Evolutionary conservation across 78 protist species (phyloP).

Genomic region (Dictyostelium brefeldianum): DNA sequence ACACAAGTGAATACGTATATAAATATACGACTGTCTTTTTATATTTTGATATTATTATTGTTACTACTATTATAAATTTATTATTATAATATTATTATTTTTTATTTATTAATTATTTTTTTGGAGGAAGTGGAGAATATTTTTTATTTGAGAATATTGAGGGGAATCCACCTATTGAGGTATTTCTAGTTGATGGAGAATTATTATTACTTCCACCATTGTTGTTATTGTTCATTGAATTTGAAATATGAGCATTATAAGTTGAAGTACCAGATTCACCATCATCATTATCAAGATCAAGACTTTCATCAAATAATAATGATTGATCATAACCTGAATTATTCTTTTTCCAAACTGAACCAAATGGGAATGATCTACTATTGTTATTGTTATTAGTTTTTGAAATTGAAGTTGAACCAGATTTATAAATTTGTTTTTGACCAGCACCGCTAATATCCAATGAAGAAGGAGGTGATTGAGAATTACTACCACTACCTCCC

Average conservation of each 20-base stretch:
- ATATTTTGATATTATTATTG: no score
- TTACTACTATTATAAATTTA: no score
- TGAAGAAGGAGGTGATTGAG: not conserved
- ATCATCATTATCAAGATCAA: not conserved
- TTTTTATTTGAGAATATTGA: not conserved
- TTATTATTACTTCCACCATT: not conserved
- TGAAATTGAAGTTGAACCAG: conserved; percentile 19
- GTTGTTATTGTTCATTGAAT: not conserved
- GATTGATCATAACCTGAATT: not conserved
- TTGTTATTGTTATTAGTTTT: not conserved
- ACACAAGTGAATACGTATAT: no score
- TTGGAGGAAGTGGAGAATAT: not conserved
- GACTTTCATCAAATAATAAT: conserved; percentile 8
- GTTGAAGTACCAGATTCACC: not conserved
- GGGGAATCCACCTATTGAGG: not conserved
- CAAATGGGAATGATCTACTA: not conserved
- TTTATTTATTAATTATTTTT: no score
- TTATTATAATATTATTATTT: no score
- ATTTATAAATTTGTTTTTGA: conserved; percentile 9
- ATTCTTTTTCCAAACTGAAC: not conserved
- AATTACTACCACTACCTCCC: not conserved
- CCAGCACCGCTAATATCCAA: not conserved
- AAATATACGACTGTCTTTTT: no score
- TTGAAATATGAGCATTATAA: conserved; percentile 13
- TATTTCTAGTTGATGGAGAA: not conserved